Conservation (phyloP, 1,139 yeast genomes). For the Geotrichum candidum region DNA sequence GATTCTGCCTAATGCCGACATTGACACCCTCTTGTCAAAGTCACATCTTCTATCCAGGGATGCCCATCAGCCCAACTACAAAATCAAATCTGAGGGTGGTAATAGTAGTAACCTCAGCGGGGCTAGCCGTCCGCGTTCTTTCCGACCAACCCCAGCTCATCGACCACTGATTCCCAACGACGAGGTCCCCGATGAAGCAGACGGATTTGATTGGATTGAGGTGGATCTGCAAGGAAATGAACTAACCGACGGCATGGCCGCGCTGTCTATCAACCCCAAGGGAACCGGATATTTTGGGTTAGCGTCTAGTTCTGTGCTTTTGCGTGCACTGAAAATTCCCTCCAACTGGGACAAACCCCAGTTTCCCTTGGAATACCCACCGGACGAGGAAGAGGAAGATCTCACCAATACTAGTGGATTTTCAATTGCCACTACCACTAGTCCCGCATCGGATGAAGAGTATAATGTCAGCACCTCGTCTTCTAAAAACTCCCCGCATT, state of each 20-base stretch:
- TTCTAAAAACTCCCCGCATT: not conserved
- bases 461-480: not conserved
- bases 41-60: not conserved
- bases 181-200: conserved; percentile 41
- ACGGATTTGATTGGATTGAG: conserved; percentile 55
- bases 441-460: not conserved
- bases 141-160: conserved; percentile 20
- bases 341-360: conserved; percentile 8
- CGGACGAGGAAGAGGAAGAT: not conserved
- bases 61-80: not conserved
- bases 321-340: conserved; percentile 30
- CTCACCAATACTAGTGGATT: not conserved
- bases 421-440: not conserved
- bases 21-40: conserved; percentile 35
- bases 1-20: conserved; percentile 41
- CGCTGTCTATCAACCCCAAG: conserved; percentile 43
- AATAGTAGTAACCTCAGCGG: not conserved
- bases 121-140: not conserved
- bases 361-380: not conserved
- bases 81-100: not conserved
- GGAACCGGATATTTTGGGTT: conserved; percentile 58
- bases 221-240: conserved; percentile 38
- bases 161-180: conserved; percentile 35
- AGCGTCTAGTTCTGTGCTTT: conserved; percentile 50
- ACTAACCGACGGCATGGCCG: conserved; percentile 50